A percentile compares a stretch with the other conserved stretches of the same genome.
Evolutionary conservation across 176 grass and related monocot species (phyloP).

Genomic region (Bothriochloa decipiens): DNA sequence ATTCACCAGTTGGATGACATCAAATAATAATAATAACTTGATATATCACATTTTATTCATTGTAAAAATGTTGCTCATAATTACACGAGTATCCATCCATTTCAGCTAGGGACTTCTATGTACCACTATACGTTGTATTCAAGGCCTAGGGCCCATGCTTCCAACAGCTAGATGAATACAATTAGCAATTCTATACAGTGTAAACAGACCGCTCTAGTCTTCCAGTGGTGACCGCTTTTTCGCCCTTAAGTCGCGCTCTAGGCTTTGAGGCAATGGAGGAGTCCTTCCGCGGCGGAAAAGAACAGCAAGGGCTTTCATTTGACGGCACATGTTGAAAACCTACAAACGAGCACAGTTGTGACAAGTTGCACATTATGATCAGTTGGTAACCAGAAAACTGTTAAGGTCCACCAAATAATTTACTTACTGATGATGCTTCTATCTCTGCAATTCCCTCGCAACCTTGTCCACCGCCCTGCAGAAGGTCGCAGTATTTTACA

Average conservation of each 20-base stretch:
- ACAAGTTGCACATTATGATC: conserved; percentile 19
- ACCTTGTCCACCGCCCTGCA: conserved; percentile 84
- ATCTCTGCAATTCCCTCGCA: conserved; percentile 93
- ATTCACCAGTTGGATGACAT: not conserved
- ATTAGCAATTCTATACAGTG: conserved; percentile 42
- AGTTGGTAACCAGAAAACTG: not conserved
- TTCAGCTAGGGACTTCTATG: conserved; percentile 25
- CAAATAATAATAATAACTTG: not conserved
- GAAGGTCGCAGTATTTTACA: conserved; percentile 79
- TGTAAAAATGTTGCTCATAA: conserved; percentile 16
- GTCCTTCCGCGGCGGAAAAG: conserved; percentile 74
- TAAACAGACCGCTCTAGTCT: conserved; percentile 55
- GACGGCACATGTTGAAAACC: conserved; percentile 83
- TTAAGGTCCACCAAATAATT: not conserved
- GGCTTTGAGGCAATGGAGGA: conserved; percentile 75
- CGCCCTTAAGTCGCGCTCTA: conserved; percentile 74
- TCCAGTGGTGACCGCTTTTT: conserved; percentile 79
- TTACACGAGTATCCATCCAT: conserved; percentile 44
- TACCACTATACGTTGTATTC: conserved; percentile 43
- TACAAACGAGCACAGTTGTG: conserved; percentile 23
- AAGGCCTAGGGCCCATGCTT: conserved; percentile 45
- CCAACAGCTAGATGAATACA: conserved; percentile 43
- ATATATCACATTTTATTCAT: conserved; percentile 49
- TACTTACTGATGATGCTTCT: conserved; percentile 90
- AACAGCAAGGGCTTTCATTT: conserved; percentile 85